phyloP scores from a whole-genome alignment of 2,329 filamentous ascomycete genomes.

The Apiospora aurea region DNA sequence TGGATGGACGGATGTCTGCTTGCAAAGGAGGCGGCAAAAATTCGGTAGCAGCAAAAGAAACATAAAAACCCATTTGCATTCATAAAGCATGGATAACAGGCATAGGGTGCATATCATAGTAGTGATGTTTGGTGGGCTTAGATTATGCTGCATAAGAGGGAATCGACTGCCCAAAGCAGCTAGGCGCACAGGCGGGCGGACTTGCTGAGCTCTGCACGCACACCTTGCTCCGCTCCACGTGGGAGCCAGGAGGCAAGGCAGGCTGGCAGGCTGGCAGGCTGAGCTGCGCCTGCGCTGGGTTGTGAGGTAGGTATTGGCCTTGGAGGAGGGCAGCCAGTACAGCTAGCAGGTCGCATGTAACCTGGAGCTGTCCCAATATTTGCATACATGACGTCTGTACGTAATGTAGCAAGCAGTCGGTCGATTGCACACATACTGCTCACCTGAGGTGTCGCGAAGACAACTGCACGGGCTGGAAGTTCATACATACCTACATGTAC shows the following conservation, averaged over 20 bases:
- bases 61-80: not conserved
- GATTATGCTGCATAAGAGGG: not conserved
- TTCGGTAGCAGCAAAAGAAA: not conserved
- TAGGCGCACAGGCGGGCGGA: not conserved
- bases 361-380: not conserved
- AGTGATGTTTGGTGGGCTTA: not conserved
- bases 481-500: too few relatives aligned
- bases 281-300: too few relatives aligned
- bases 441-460: not conserved
- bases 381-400: not conserved
- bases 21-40: slow-evolving; percentile 7
- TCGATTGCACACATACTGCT: not conserved
- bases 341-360: not conserved
- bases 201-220: not conserved
- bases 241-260: not conserved
- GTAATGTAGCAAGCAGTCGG: not conserved
- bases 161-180: not conserved
- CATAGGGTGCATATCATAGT: not conserved
- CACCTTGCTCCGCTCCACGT: not conserved
- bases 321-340: not conserved
- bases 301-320: not conserved
- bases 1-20: not conserved
- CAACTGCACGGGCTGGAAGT: too few relatives aligned
- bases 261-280: not conserved
- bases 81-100: not conserved